phyloP scores from a whole-genome alignment of 768 basidiomycete genomes.

The Lentinula sp. region DNA sequence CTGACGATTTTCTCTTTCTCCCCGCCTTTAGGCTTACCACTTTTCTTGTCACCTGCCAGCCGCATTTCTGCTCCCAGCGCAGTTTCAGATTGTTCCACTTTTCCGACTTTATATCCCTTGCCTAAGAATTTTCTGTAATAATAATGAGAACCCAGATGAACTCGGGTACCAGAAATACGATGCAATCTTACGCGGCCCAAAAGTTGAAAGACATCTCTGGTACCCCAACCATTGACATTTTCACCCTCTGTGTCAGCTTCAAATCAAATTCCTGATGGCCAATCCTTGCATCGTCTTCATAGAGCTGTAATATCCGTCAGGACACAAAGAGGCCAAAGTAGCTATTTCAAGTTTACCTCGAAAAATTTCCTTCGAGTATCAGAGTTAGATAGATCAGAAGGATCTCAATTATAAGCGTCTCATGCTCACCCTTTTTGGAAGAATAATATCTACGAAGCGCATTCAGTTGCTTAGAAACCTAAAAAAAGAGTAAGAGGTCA shows the following conservation, averaged over 20 bases:
- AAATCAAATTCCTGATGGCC: constrained; percentile 95
- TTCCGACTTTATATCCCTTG: constrained; percentile 91
- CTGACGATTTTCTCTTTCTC: constrained; percentile 84
- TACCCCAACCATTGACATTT: constrained; percentile 99
- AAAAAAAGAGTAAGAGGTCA: neutral
- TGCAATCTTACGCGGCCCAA: constrained; percentile 71
- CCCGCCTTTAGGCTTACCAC: constrained; percentile 52
- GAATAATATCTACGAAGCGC: constrained; percentile 62
- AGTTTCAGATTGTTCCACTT: constrained; percentile 96
- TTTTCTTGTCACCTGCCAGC: constrained; percentile 63
- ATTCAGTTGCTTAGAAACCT: neutral
- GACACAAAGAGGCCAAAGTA: neutral
- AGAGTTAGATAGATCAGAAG: neutral
- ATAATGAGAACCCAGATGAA: neutral
- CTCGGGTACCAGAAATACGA: neutral
- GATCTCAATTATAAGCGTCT: neutral
- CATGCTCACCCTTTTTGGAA: constrained; percentile 89
- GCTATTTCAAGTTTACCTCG: constrained; percentile 39
- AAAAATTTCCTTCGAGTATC: constrained; percentile 59
- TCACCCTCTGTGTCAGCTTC: constrained; percentile 86
- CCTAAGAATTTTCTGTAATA: constrained; percentile 68
- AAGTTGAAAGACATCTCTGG: constrained; percentile 92
- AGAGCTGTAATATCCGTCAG: constrained; percentile 42
- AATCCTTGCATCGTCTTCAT: constrained; percentile 91
- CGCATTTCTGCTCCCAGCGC: constrained; percentile 97